Conservation (phyloP, 306 rosid genomes). For the Prosopis cineraria region DNA sequence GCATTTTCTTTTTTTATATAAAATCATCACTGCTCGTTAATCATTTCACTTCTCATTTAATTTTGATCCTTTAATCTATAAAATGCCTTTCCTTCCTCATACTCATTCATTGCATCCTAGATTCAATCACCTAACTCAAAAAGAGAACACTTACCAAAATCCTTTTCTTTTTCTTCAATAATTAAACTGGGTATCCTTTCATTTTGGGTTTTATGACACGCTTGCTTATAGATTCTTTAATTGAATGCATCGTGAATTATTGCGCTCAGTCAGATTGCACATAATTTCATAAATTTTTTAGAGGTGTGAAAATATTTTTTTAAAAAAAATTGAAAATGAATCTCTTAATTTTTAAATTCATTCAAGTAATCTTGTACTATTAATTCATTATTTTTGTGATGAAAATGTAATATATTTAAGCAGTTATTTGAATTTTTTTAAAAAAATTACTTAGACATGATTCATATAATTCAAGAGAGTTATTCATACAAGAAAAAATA, state of each 20-base stretch:
- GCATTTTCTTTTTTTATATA: neutral
- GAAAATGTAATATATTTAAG: too few relatives aligned
- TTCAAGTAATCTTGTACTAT: neutral
- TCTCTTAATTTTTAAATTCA: too few relatives aligned
- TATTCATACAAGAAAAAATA: too few relatives aligned
- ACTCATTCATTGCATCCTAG: neutral
- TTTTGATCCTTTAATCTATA: neutral
- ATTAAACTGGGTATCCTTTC: neutral
- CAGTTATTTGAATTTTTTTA: neutral
- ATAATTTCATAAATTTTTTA: too few relatives aligned
- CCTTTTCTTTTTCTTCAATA: neutral
- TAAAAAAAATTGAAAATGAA: too few relatives aligned
- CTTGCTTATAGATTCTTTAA: neutral
- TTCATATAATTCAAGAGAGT: neutral
- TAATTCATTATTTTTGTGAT: too few relatives aligned
- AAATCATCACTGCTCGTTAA: neutral
- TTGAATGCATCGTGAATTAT: neutral
- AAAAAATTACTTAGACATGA: neutral
- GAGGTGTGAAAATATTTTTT: too few relatives aligned
- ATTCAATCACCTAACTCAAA: neutral
- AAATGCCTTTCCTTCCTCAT: neutral
- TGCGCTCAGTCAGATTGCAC: neutral
- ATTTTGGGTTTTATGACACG: neutral
- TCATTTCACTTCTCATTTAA: neutral
- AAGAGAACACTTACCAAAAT: neutral